These are phyloP conservation scores for Syzygium jambos DNA, from an alignment of 345 rosid species.

Conservation along the genomic window DNA sequence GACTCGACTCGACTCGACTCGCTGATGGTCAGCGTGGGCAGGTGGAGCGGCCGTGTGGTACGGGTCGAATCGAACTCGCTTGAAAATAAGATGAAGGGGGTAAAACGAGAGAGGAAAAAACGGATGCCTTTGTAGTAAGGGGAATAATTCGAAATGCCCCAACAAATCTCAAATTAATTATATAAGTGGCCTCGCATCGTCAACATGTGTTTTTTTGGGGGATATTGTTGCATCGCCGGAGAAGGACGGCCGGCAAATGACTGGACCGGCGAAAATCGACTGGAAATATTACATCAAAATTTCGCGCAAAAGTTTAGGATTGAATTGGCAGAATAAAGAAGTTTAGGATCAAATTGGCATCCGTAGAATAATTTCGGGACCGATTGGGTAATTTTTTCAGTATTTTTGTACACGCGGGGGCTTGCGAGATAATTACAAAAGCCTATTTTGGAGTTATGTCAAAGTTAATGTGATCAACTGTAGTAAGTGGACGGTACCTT, in stretches of 20 bases:
- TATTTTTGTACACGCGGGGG: neutral
- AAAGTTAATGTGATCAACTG: neutral
- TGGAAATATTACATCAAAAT: neutral
- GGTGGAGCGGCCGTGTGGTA: fast-evolving
- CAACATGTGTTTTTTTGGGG: too few species aligned
- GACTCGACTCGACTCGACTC: neutral
- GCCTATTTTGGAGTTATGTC: neutral
- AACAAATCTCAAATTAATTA: neutral
- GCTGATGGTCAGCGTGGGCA: neutral
- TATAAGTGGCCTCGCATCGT: neutral
- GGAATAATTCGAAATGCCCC: neutral
- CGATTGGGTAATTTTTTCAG: neutral
- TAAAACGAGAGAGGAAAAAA: neutral
- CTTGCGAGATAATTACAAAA: neutral
- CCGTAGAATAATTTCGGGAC: neutral
- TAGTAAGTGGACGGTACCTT: neutral
- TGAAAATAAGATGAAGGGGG: neutral
- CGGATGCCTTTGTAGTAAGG: neutral
- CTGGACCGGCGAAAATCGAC: neutral
- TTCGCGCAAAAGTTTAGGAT: neutral
- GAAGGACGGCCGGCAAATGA: neutral
- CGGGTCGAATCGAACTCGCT: neutral
- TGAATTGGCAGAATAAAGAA: neutral
- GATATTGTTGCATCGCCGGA: neutral
- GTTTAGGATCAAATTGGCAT: fast-evolving